Evolutionary conservation across 1,139 yeast species (phyloP), one percentile per base, ranked within the genome.

Genomic region (Kodamaea sp.): DNA sequence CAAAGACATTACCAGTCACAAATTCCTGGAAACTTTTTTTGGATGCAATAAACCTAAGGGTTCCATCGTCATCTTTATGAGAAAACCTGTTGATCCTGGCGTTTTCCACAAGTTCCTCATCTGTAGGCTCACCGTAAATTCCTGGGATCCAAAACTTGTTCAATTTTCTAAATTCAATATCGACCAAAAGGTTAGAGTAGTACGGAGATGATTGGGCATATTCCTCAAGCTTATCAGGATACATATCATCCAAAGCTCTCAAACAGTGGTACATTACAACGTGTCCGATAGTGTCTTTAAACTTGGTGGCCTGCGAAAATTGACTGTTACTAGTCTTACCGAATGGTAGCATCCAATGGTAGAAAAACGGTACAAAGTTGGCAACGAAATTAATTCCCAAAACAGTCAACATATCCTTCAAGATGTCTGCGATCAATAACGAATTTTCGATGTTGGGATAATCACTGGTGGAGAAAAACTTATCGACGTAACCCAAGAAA

Each of bases 291-390:
- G 73, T 59, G 31, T 70, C 75, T 32, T 53, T 59, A 10, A 57
- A 42, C 22, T 46, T 49, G 12, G 45, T 34, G 24, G 44, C 35
- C 15, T 41, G 47, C 5, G 41, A 38, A 22, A 48, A 44, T 18
- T 46, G 48, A 11, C 41, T 38, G 9, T 40, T 26, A 4, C 38
- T 34, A 13, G 41, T 40, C 16, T 38, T 42, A 15, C 41, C 31
- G 14, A 46, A 37, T 10, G 57, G 51, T 27, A 63, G 39, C 30
- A 62, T 60, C 79, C 80, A 75, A 41, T 66, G 67, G 42, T 63
- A 65, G 46, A 73, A 70, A 46, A 66, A 73, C 5, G 79, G 76
- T 7, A 75, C 44, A 32, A 66, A 72, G 46, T 73, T 73, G 39
- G 57, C 60, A 11, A 71, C 46, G 24, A 74, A 69, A 43, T 76